phyloP scores from a whole-genome alignment of 1,284 basidiomycete species.

The Ceratorhiza oryzae-sativae region DNA sequence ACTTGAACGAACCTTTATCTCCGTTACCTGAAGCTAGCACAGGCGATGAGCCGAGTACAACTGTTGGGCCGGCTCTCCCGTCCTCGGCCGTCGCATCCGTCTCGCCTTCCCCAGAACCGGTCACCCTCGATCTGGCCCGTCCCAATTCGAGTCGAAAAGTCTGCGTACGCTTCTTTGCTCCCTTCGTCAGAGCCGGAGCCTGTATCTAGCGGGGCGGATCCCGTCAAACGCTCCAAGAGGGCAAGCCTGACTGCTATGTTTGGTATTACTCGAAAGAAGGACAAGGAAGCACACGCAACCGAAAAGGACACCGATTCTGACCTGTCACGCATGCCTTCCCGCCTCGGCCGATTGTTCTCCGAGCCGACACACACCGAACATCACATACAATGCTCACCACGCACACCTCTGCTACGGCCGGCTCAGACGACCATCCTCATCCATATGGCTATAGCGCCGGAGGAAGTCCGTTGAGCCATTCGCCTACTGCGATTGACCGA shows the following conservation, averaged over 20 bases:
- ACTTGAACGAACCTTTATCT: neutral
- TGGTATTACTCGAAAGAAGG: slow-evolving; percentile 18
- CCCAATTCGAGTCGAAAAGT: slow-evolving; percentile 10
- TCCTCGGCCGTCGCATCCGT: slow-evolving; percentile 2
- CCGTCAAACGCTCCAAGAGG: slow-evolving; percentile 11
- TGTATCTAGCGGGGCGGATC: neutral
- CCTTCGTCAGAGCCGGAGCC: slow-evolving; percentile 12
- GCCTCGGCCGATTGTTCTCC: neutral
- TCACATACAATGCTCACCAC: slow-evolving; percentile 23
- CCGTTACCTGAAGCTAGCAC: slow-evolving; percentile 1
- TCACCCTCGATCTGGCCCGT: slow-evolving; percentile 7
- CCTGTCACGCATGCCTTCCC: neutral
- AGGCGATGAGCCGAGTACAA: neutral
- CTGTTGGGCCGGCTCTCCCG: neutral
- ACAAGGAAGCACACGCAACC: neutral
- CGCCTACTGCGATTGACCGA: slow-evolving; percentile 24
- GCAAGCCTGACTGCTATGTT: slow-evolving; percentile 35
- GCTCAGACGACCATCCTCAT: neutral
- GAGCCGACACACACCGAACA: slow-evolving; percentile 19
- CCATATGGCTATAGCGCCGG: neutral
- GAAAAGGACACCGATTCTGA: slow-evolving; percentile 4
- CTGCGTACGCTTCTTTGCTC: slow-evolving; percentile 2
- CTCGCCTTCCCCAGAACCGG: neutral
- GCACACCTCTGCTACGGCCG: slow-evolving; percentile 27
- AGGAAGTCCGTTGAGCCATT: slow-evolving; percentile 2